A percentile compares a stretch with the other conserved stretches of the same genome.
phyloP scores from a whole-genome alignment of 1,284 basidiomycete genomes.

The Ustilago lituana region DNA sequence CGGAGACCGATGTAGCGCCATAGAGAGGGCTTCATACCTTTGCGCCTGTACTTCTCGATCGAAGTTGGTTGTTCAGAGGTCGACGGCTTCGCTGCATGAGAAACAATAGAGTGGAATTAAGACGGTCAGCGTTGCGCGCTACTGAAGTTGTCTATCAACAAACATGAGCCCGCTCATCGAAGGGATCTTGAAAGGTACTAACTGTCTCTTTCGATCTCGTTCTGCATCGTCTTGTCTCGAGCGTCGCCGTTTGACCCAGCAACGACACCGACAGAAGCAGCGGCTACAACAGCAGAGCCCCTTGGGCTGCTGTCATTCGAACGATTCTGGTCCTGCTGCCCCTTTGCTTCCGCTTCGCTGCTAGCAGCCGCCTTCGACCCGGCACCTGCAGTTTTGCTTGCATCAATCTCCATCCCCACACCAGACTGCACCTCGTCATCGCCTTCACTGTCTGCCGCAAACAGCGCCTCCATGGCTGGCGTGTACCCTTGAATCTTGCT shows the following conservation, averaged over 20 bases:
- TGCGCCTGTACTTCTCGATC: constrained; percentile 18
- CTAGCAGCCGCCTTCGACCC: background rate
- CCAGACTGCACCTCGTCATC: constrained; percentile 68
- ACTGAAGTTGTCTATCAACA: too few relatives aligned
- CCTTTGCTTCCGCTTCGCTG: background rate
- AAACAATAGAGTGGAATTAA: too few relatives aligned
- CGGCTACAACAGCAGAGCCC: constrained; percentile 4
- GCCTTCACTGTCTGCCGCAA: constrained; percentile 73
- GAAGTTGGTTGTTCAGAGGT: too few relatives aligned
- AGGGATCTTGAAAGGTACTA: too few relatives aligned
- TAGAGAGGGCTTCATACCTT: constrained; percentile 31
- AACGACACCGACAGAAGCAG: constrained; percentile 6
- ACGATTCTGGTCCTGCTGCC: constrained; percentile 6
- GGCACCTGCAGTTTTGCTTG: background rate
- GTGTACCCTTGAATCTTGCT: constrained; percentile 82
- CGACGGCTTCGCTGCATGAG: constrained; percentile 9
- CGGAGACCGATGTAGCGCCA: constrained; percentile 35
- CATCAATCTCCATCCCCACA: constrained; percentile 2
- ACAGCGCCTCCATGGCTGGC: constrained; percentile 76
- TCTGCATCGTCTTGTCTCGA: background rate
- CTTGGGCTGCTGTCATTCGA: constrained; percentile 1
- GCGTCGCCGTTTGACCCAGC: constrained; percentile 1
- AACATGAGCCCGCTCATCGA: too few relatives aligned
- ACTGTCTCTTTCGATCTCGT: constrained; percentile 18
- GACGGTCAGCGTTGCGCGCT: constrained; percentile 7